phyloP scores from a whole-genome alignment of 2,329 filamentous ascomycete genomes.

The Dendrostoma leiphaemia region DNA sequence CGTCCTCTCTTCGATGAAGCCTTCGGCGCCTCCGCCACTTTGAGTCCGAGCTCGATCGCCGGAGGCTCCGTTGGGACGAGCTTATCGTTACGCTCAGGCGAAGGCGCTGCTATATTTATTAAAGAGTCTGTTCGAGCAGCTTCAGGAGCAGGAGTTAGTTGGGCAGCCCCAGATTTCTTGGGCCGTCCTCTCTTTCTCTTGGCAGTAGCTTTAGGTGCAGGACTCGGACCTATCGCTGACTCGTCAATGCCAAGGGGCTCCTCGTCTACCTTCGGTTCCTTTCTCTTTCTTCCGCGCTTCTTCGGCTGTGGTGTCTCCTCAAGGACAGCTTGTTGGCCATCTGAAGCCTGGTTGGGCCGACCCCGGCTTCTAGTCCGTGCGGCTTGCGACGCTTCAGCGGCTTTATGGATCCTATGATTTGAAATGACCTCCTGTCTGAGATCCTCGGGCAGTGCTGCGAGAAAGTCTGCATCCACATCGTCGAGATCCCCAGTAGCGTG shows the following conservation, averaged over 20 bases:
- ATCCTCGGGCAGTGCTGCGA: conserved; percentile 13
- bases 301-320: conserved; percentile 22
- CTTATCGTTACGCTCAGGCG: neutral
- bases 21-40: neutral
- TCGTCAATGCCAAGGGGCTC: neutral
- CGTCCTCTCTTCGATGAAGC: conserved; percentile 10
- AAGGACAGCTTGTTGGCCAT: neutral
- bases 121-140: neutral
- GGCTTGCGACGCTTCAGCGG: conserved; percentile 8
- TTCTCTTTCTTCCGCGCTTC: conserved; percentile 30
- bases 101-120: neutral
- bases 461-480: conserved; percentile 10
- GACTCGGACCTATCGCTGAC: conserved; percentile 7
- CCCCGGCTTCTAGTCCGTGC: conserved; percentile 17
- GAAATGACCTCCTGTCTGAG: conserved; percentile 15
- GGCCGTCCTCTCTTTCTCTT: conserved; percentile 42
- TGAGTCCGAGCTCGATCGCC: neutral
- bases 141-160: conserved; percentile 4
- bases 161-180: conserved; percentile 32
- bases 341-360: conserved; percentile 1
- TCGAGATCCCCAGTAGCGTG: neutral
- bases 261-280: conserved; percentile 14
- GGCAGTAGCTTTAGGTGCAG: neutral
- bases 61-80: neutral
- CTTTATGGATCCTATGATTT: conserved; percentile 5